Evolutionary conservation across 169 alveolate genomes (phyloP).

Genomic region (Plasmodium gaboni): DNA sequence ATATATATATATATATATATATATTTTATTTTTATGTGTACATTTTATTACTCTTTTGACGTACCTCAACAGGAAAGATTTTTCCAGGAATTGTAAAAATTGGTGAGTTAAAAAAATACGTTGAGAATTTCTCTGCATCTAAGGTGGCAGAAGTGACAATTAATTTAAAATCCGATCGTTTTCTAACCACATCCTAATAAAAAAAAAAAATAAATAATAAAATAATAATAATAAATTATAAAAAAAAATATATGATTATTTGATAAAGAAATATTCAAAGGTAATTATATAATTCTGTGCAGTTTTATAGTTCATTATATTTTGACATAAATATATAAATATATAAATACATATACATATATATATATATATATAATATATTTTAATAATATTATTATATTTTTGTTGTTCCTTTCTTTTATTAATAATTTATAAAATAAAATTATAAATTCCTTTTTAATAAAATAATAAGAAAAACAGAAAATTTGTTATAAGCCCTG

Average conservation of each 20-base stretch:
- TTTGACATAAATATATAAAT: conserved; percentile 21
- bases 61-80: conserved; percentile 97
- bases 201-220: neutral
- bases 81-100: conserved; percentile 99
- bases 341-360: neutral
- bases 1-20: neutral
- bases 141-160: conserved; percentile 99
- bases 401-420: conserved; percentile 1
- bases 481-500: conserved; percentile 83
- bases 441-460: neutral
- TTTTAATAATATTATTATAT: too few species aligned
- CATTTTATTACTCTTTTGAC: neutral
- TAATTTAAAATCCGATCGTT: conserved; percentile 95
- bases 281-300: too few species aligned
- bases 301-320: too few species aligned
- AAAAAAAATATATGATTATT: neutral
- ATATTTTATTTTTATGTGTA: too few species aligned
- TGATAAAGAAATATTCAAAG: neutral
- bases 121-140: conserved; percentile 97
- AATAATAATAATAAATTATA: neutral
- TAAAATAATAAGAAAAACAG: neutral
- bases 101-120: conserved; percentile 96
- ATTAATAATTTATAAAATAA: conserved; percentile 28
- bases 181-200: conserved; percentile 89
- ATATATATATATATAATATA: neutral